These are phyloP conservation scores for Apiospora marii DNA, from an alignment of 2,329 filamentous ascomycete species.

Conservation along the genomic window DNA sequence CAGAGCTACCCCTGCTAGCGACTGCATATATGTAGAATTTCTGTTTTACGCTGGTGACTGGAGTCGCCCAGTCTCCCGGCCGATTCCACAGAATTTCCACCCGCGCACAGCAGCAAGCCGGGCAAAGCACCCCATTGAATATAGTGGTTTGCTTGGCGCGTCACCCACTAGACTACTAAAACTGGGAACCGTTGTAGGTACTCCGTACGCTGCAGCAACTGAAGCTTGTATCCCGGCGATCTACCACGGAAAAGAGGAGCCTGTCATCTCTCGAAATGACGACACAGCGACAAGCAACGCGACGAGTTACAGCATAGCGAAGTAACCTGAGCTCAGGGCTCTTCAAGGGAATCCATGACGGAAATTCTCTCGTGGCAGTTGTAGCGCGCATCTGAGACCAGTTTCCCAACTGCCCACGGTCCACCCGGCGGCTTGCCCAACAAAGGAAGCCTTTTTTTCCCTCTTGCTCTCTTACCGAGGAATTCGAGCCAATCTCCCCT, in stretches of 20 bases:
- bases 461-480: not conserved
- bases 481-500: not conserved
- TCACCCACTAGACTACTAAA: not conserved
- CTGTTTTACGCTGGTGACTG: not conserved
- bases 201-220: slow-evolving; percentile 13
- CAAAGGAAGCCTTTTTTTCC: not conserved
- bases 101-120: not conserved
- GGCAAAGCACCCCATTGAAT: not conserved
- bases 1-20: slow-evolving; percentile 4
- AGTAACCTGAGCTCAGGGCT: not conserved
- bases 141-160: slow-evolving; percentile 8
- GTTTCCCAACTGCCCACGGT: not conserved
- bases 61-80: not conserved
- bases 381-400: not conserved
- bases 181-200: slow-evolving; percentile 16
- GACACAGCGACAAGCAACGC: not conserved
- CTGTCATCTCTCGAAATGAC: slow-evolving; percentile 12
- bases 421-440: not conserved
- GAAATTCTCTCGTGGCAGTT: not conserved
- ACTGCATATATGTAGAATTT: not conserved
- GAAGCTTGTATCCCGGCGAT: slow-evolving; percentile 1
- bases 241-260: not conserved
- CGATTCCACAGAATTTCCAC: slow-evolving; percentile 9
- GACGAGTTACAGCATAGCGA: not conserved
- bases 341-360: not conserved